phyloP scores from a whole-genome alignment of 306 rosid genomes.

The Arachis stenosperma region DNA sequence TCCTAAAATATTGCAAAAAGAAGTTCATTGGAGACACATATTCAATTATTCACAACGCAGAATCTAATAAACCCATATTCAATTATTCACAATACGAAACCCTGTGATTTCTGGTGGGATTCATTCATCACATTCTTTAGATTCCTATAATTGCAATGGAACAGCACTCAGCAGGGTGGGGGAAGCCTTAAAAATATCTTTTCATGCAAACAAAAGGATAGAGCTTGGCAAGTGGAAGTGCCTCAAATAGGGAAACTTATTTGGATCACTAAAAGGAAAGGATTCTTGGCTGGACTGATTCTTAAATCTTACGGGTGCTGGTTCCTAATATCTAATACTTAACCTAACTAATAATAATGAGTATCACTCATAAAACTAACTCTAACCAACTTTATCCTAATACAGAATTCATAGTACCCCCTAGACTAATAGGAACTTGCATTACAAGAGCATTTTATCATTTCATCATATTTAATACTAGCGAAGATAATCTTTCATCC shows the following conservation, averaged over 20 bases:
- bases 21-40: background rate
- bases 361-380: no score
- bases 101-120: background rate
- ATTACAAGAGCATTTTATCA: no score
- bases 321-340: no score
- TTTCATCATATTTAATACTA: no score
- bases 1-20: background rate
- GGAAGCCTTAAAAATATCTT: constrained; percentile 1
- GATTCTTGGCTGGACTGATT: no score
- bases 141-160: background rate
- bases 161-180: background rate
- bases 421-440: no score
- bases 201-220: constrained; percentile 2
- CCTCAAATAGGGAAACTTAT: background rate
- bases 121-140: background rate
- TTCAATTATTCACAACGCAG: no score
- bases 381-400: no score
- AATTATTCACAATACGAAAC: background rate
- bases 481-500: no score
- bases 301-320: no score
- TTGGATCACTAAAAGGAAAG: background rate
- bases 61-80: background rate
- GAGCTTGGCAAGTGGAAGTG: background rate
- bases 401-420: no score
- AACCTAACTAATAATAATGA: no score